phyloP scores from a whole-genome alignment of 2,329 filamentous ascomycete species.

The Exserohilum turcica region DNA sequence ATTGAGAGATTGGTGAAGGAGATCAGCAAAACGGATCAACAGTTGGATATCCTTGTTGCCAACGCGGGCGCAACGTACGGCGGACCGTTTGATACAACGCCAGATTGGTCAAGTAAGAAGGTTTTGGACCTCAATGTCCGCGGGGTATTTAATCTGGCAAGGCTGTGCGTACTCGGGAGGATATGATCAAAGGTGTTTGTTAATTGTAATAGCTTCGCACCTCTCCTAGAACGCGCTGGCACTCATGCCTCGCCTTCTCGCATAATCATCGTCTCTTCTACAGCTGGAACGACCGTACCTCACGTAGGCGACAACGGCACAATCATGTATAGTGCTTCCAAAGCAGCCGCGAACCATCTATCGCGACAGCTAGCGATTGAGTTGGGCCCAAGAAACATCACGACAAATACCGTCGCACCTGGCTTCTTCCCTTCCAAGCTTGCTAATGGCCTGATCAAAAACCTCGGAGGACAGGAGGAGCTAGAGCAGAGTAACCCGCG shows the following conservation, averaged over 20 bases:
- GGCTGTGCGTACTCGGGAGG: slow-evolving; percentile 32
- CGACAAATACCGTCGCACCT: slow-evolving; percentile 47
- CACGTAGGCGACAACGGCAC: slow-evolving; percentile 47
- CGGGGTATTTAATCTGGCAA: slow-evolving; percentile 48
- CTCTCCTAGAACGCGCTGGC: slow-evolving; percentile 43
- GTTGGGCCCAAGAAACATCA: slow-evolving; percentile 48
- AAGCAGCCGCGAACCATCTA: slow-evolving; percentile 49
- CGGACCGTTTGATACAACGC: slow-evolving; percentile 45
- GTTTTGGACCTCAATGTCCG: slow-evolving; percentile 49
- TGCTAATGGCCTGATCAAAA: slow-evolving; percentile 46
- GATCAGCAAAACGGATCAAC: slow-evolving; percentile 37
- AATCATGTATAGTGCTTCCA: slow-evolving; percentile 49
- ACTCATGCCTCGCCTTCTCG: slow-evolving; percentile 43
- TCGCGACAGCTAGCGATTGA: slow-evolving; percentile 48
- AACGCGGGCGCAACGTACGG: slow-evolving; percentile 50
- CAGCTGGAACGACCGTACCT: slow-evolving; percentile 45
- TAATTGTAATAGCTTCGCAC: slow-evolving; percentile 35
- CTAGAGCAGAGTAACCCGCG: slow-evolving; percentile 40
- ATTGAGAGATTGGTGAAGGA: slow-evolving; percentile 42
- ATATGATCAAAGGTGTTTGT: not conserved
- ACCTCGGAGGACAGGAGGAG: slow-evolving; percentile 50
- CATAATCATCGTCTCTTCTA: slow-evolving; percentile 47
- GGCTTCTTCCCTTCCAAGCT: slow-evolving; percentile 49
- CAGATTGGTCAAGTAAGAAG: slow-evolving; percentile 45
- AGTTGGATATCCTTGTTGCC: slow-evolving; percentile 47